A percentile compares a stretch with the other conserved stretches of the same genome.
phyloP scores from a whole-genome alignment of 1,284 basidiomycete species.

The Ganoderma sinense region DNA sequence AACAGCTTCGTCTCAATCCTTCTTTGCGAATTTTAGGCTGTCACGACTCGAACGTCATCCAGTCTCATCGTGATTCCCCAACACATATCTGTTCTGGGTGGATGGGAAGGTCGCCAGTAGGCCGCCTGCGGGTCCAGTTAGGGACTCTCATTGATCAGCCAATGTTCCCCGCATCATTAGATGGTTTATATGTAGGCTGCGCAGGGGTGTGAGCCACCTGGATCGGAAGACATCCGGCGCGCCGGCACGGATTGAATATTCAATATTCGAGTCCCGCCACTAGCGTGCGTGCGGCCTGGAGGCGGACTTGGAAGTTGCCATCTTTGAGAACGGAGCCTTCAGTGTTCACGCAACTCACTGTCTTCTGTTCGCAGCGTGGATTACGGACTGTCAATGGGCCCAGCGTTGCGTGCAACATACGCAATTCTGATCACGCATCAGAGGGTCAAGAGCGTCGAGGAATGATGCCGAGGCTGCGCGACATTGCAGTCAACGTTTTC shows the following conservation, averaged over 20 bases:
- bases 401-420: neutral
- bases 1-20: neutral
- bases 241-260: conserved; percentile 1
- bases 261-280: neutral
- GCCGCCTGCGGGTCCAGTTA: neutral
- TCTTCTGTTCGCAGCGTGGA: conserved; percentile 9
- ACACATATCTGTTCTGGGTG: neutral
- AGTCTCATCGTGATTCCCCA: neutral
- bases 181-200: conserved; percentile 14
- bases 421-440: neutral
- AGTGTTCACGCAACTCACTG: neutral
- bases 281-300: neutral
- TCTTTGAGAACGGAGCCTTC: conserved; percentile 8
- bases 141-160: neutral
- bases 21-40: neutral
- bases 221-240: neutral
- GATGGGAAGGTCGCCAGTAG: conserved; percentile 8
- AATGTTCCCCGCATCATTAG: neutral
- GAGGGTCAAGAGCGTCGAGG: neutral
- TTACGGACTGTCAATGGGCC: neutral
- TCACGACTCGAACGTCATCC: neutral
- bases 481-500: neutral
- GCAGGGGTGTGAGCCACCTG: neutral
- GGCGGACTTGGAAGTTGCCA: neutral
- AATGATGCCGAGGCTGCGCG: neutral